These are phyloP conservation scores for Salix brachista DNA, from an alignment of 345 rosid genomes.

Conservation along the genomic window DNA sequence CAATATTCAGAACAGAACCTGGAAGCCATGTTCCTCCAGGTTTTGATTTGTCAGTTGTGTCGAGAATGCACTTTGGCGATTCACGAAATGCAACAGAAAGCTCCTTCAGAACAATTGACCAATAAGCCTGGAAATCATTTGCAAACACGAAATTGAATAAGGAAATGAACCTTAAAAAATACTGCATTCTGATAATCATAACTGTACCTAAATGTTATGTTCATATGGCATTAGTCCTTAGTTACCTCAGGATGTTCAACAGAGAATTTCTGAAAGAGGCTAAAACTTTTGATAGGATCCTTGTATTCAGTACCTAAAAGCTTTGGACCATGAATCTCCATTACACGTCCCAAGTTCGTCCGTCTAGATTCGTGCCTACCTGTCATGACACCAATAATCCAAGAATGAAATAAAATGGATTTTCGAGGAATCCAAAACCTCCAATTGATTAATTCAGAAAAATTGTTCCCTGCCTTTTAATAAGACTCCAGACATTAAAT, in stretches of 20 bases:
- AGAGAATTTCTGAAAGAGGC: slow-evolving; percentile 52
- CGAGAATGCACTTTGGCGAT: slow-evolving; percentile 67
- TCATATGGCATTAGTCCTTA: not conserved
- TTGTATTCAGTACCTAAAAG: slow-evolving; percentile 64
- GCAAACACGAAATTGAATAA: slow-evolving; percentile 8
- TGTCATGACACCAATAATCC: too few species aligned
- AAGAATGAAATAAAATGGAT: too few species aligned
- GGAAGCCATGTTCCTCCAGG: slow-evolving; percentile 80
- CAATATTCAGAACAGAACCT: slow-evolving; percentile 59
- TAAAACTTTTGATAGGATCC: slow-evolving; percentile 66
- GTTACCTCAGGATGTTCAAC: slow-evolving; percentile 65
- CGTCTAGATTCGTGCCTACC: slow-evolving; percentile 45
- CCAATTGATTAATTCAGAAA: too few species aligned
- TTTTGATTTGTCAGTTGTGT: slow-evolving; percentile 44
- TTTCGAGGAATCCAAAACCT: too few species aligned
- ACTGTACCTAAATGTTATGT: not conserved
- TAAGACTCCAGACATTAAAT: too few species aligned
- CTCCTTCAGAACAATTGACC: slow-evolving; percentile 65
- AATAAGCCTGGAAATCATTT: slow-evolving; percentile 48
- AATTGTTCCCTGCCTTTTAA: too few species aligned
- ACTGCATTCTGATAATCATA: not conserved
- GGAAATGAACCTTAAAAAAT: not conserved
- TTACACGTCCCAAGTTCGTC: slow-evolving; percentile 62
- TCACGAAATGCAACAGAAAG: slow-evolving; percentile 51
- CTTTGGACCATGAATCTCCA: slow-evolving; percentile 64